phyloP scores from a whole-genome alignment of 2,329 filamentous ascomycete species.

The Fusarium kyushuense region DNA sequence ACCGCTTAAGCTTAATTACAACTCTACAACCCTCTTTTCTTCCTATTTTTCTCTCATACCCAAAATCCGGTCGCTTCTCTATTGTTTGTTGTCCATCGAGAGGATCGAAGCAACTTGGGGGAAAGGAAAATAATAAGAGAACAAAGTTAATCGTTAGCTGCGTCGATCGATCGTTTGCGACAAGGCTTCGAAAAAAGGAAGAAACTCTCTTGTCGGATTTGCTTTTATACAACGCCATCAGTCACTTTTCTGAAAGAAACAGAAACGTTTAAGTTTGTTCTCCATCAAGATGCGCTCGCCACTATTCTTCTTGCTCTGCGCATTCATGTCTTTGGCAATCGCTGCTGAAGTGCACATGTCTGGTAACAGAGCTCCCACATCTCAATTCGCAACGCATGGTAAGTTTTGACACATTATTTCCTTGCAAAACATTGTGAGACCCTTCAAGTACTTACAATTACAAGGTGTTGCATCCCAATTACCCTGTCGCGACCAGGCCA shows the following conservation, averaged over 20 bases:
- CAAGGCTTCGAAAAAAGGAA: not conserved
- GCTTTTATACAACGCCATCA: constrained; percentile 13
- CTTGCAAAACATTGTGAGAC: not conserved
- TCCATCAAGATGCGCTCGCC: constrained; percentile 35
- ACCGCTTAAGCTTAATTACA: constrained; percentile 17
- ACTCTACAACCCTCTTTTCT: constrained; percentile 24
- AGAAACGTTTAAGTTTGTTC: constrained; percentile 3
- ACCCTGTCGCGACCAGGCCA: constrained; percentile 76
- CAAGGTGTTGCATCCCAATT: constrained; percentile 80
- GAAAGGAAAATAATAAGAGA: not conserved
- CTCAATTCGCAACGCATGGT: constrained; percentile 44
- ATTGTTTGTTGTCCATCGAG: constrained; percentile 8
- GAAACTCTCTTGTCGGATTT: constrained; percentile 20
- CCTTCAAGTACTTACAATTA: constrained; percentile 21
- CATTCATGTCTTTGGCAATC: constrained; percentile 20
- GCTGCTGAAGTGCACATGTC: constrained; percentile 33
- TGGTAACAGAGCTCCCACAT: constrained; percentile 36
- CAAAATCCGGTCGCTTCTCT: constrained; percentile 31
- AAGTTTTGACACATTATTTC: not conserved
- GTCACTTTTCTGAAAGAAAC: not conserved
- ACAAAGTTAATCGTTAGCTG: constrained; percentile 22
- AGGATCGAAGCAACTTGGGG: constrained; percentile 4
- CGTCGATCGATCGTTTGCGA: constrained; percentile 20
- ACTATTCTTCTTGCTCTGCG: constrained; percentile 36
- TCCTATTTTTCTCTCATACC: not conserved